A percentile compares a stretch with the other conserved stretches of the same genome.
Evolutionary conservation across 1,139 yeast genomes (phyloP).

Genomic region (Barnettozyma hawaiiensis): DNA sequence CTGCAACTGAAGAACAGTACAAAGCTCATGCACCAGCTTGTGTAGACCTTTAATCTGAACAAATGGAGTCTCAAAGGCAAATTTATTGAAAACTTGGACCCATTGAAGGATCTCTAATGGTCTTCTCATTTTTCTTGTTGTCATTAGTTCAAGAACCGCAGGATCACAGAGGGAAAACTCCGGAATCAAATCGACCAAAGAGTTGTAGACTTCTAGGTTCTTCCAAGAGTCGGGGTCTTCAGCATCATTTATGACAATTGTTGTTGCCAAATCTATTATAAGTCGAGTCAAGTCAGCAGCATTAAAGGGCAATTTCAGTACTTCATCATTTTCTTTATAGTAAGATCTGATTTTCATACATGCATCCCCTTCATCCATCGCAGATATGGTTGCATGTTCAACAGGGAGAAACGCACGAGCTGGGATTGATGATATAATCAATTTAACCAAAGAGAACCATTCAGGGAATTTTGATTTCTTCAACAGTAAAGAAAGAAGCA

Average conservation of each 20-base stretch:
- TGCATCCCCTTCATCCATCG: slow-evolving; percentile 21
- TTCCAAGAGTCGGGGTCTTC: slow-evolving; percentile 20
- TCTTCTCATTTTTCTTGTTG: slow-evolving; percentile 7
- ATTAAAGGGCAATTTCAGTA: slow-evolving; percentile 36
- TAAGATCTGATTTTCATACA: slow-evolving; percentile 28
- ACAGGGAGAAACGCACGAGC: slow-evolving; percentile 51
- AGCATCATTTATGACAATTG: slow-evolving; percentile 29
- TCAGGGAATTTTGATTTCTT: slow-evolving; percentile 17
- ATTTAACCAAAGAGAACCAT: slow-evolving; percentile 36
- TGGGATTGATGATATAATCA: slow-evolving; percentile 47
- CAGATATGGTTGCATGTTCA: slow-evolving; percentile 29
- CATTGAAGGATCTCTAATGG: slow-evolving; percentile 10
- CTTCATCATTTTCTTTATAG: slow-evolving; percentile 30
- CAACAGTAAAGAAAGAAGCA: slow-evolving; percentile 44
- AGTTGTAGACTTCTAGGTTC: slow-evolving; percentile 38
- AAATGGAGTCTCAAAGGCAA: slow-evolving; percentile 19
- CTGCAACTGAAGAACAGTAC: slow-evolving; percentile 8
- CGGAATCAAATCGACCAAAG: slow-evolving; percentile 44
- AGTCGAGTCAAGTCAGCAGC: slow-evolving; percentile 41
- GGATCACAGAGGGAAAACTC: slow-evolving; percentile 25
- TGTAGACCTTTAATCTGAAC: slow-evolving; percentile 15
- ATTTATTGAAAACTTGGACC: slow-evolving; percentile 17
- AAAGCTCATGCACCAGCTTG: slow-evolving; percentile 18
- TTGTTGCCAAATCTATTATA: slow-evolving; percentile 34
- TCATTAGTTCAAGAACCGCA: slow-evolving; percentile 11